Evolutionary conservation across 2,329 filamentous ascomycete species (phyloP), one percentile per base, ranked within the genome.

Genomic region (Laburnicola sp.): DNA sequence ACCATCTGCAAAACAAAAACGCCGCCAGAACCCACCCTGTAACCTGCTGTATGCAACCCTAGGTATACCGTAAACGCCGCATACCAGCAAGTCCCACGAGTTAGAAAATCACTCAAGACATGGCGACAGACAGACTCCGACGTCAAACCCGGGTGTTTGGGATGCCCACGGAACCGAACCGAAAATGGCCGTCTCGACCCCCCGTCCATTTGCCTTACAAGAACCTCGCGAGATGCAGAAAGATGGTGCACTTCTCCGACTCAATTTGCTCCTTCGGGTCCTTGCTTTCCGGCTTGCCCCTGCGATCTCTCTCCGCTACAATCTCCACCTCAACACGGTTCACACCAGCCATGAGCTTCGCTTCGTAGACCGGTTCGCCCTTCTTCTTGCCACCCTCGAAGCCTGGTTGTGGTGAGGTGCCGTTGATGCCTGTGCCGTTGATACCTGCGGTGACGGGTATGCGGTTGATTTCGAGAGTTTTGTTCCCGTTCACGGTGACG

Each of bases 261-360:
- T 94, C 90, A 31, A 87, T 82, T 55, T 86, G 83, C 7, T 84
- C 72, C 49, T 65, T 71, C 9, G 53, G 51, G 39, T 57, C 51
- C 16, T 58, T 66, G 5, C 65, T 62, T 40, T 68, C 63, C 6
- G 53, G 30, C 38, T 59, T 51, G 36, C 54, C 45, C 50, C 58
- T 62, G 78, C 82, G 1, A 82, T 83, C 56, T 37, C 89, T 80
- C 5, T 86, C 86, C 1, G 88, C 89, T 57, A 91, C 83, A 51
- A 93, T 78, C 63, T 93, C 88, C 6, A 95, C 80, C 62, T 91
- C 87, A 44, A 96, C 82, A 39, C 86, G 82, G 60, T 94, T 96
- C 44, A 91, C 80, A 5, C 90, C 91, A 1, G 82, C 81, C 25
- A 83, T 80, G 26, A 96, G 76, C 45, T 82, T 82, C 6, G 86